A percentile compares a stretch with the other conserved stretches of the same genome.
Conservation (phyloP, 331 rosid species). For the Rosa hybrid region DNA sequence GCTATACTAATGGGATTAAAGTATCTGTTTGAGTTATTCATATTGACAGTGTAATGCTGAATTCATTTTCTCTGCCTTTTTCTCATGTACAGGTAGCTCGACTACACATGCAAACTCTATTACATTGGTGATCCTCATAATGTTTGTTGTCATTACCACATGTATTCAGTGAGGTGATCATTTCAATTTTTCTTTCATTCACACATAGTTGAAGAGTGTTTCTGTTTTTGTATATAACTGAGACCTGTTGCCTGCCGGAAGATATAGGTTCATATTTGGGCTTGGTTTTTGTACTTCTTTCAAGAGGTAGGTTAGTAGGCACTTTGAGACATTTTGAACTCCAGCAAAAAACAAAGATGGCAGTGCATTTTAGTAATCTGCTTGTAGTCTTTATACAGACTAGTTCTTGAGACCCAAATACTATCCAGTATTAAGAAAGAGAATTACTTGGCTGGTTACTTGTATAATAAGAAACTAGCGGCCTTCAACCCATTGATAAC, state of each 20-base stretch:
- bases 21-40: neutral
- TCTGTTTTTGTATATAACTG: conserved; percentile 7
- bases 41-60: neutral
- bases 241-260: neutral
- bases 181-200: neutral
- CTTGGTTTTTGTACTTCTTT: conserved; percentile 3
- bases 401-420: neutral
- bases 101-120: conserved; percentile 33
- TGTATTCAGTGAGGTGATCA: conserved; percentile 1
- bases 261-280: neutral
- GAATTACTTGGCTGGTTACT: neutral
- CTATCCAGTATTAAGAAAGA: neutral
- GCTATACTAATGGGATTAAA: neutral
- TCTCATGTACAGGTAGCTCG: conserved; percentile 44
- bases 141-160: conserved; percentile 20
- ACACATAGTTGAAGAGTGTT: neutral
- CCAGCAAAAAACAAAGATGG: neutral
- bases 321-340: neutral
- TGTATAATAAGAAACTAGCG: neutral
- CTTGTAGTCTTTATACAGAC: neutral
- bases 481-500: too few relatives aligned
- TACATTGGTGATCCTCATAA: conserved; percentile 35
- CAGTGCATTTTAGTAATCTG: neutral
- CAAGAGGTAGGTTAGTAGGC: neutral
- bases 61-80: neutral